These are phyloP conservation scores for Carnegiea gigantea DNA, from an alignment of 179 eudicot genomes.

Conservation along the genomic window DNA sequence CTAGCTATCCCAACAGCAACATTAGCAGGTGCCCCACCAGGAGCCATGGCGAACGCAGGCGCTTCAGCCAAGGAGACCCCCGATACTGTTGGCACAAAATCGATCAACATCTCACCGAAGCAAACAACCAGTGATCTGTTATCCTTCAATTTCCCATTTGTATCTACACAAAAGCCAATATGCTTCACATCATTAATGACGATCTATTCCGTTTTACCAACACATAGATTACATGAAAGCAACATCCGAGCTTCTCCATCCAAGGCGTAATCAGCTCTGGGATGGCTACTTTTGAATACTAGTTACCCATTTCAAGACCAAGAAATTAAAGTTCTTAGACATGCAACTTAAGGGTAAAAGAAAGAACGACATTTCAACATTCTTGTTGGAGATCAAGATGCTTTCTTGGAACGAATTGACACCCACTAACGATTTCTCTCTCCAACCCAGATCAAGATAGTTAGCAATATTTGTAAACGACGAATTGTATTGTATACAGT, in stretches of 20 bases:
- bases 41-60: conserved; percentile 58
- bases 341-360: neutral
- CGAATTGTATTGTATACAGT: no score
- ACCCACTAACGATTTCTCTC: neutral
- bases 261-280: no score
- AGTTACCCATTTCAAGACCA: neutral
- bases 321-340: neutral
- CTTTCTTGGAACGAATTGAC: neutral
- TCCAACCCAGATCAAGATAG: neutral
- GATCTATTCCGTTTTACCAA: neutral
- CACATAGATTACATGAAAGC: neutral
- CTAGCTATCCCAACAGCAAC: conserved; percentile 64
- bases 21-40: conserved; percentile 72
- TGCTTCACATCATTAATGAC: conserved; percentile 6
- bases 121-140: conserved; percentile 46
- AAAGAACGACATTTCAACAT: neutral
- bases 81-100: conserved; percentile 52
- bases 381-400: neutral
- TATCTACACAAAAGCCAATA: conserved; percentile 24
- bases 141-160: conserved; percentile 40
- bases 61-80: conserved; percentile 63
- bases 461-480: neutral
- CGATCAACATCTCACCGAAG: conserved; percentile 42
- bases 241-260: neutral
- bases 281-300: no score